Evolutionary conservation across 2,329 filamentous ascomycete species (phyloP).

Genomic region (Alternaria ethzedia): DNA sequence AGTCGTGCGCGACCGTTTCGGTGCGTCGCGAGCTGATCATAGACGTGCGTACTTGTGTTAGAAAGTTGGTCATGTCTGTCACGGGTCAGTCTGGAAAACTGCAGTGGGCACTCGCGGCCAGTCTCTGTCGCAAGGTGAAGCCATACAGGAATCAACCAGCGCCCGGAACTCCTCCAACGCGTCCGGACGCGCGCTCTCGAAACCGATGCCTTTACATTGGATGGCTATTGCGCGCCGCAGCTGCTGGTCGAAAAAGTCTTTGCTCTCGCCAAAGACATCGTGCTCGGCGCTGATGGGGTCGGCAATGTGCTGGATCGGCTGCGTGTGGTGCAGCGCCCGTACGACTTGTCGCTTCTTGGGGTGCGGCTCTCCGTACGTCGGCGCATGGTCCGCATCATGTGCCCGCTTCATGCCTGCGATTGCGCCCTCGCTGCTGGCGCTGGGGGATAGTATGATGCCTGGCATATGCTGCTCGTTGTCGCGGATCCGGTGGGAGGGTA

Average conservation of each 20-base stretch:
- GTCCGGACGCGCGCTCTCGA: constrained; percentile 60
- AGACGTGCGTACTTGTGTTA: constrained; percentile 61
- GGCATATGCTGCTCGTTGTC: constrained; percentile 38
- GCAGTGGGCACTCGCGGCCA: constrained; percentile 4
- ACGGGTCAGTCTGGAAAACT: constrained; percentile 21
- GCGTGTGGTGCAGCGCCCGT: constrained; percentile 44
- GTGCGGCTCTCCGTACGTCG: constrained; percentile 31
- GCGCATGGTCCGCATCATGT: constrained; percentile 26
- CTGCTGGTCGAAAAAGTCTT: constrained; percentile 60
- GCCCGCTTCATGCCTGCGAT: constrained; percentile 45
- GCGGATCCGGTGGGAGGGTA: constrained; percentile 9
- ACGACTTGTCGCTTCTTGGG: constrained; percentile 45
- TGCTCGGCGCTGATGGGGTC: constrained; percentile 46
- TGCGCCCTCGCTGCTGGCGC: constrained; percentile 39
- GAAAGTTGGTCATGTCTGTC: constrained; percentile 62
- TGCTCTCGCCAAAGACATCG: constrained; percentile 50
- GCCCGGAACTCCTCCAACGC: constrained; percentile 64
- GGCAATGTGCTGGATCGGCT: constrained; percentile 39
- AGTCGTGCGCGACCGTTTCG: constrained; percentile 65
- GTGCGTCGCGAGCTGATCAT: constrained; percentile 64
- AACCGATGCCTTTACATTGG: constrained; percentile 60
- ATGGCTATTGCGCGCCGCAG: constrained; percentile 62
- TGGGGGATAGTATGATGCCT: constrained; percentile 37
- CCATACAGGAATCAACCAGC: constrained; percentile 65
- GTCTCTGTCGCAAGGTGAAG: constrained; percentile 24